phyloP scores from a whole-genome alignment of 805 yeast genomes.

The Candida endomychidarum region DNA sequence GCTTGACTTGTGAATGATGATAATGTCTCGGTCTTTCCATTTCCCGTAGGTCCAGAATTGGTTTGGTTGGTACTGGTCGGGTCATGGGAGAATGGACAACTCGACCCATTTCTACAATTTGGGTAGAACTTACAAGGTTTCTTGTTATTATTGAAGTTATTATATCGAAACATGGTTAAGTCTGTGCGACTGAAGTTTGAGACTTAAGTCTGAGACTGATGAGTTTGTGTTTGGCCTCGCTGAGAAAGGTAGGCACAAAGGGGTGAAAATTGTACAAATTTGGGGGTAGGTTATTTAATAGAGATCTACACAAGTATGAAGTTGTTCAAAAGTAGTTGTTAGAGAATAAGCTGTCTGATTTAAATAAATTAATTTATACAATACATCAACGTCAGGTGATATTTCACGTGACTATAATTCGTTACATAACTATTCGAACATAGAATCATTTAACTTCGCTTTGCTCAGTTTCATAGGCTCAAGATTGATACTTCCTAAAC shows the following conservation, averaged over 20 bases:
- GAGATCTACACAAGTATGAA: no score
- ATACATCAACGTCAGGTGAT: no score
- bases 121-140: slow-evolving; percentile 17
- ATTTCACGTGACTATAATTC: no score
- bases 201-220: background rate
- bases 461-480: no score
- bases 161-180: slow-evolving; percentile 9
- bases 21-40: slow-evolving; percentile 10
- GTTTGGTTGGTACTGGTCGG: background rate
- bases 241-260: no score
- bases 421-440: no score
- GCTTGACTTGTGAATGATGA: slow-evolving; percentile 16
- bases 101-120: slow-evolving; percentile 27
- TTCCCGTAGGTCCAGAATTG: background rate
- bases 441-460: no score
- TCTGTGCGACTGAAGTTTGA: background rate
- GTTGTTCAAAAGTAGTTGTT: no score
- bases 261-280: no score
- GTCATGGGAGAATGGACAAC: slow-evolving; percentile 27
- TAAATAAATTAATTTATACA: no score
- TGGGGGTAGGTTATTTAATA: no score
- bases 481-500: slow-evolving; percentile 12
- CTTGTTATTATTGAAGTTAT: slow-evolving; percentile 6
- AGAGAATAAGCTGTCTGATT: no score
- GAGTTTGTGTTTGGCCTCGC: background rate